A percentile compares a stretch with the other conserved stretches of the same genome.
phyloP scores from a whole-genome alignment of 2,329 filamentous ascomycete genomes.

The Helminthosporium solani region DNA sequence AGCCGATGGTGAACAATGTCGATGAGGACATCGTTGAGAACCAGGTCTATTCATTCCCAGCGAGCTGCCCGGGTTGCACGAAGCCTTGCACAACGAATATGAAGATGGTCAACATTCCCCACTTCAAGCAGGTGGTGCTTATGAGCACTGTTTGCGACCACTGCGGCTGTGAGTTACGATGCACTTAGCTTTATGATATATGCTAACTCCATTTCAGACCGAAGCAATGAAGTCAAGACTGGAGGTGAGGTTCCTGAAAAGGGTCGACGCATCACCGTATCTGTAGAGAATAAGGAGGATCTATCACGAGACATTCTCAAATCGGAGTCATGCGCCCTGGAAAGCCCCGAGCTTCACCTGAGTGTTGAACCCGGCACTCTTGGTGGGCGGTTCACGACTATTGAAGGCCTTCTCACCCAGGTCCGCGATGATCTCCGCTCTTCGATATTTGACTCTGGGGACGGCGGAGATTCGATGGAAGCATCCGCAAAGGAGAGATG shows the following conservation, averaged over 20 bases:
- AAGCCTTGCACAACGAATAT: slow-evolving; percentile 87
- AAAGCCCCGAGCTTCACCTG: slow-evolving; percentile 83
- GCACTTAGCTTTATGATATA: neutral
- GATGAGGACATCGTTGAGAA: slow-evolving; percentile 82
- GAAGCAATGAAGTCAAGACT: slow-evolving; percentile 96
- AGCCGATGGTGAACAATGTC: slow-evolving; percentile 46
- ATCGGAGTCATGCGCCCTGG: slow-evolving; percentile 84
- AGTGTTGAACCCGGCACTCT: slow-evolving; percentile 90
- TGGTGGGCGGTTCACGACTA: slow-evolving; percentile 93
- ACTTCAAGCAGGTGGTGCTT: slow-evolving; percentile 95
- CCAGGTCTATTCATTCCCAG: slow-evolving; percentile 89
- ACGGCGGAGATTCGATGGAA: slow-evolving; percentile 73
- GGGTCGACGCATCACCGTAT: slow-evolving; percentile 79
- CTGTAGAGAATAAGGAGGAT: slow-evolving; percentile 69
- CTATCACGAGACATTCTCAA: slow-evolving; percentile 93
- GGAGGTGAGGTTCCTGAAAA: slow-evolving; percentile 86
- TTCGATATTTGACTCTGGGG: slow-evolving; percentile 79
- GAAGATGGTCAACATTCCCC: slow-evolving; percentile 98
- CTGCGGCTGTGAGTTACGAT: slow-evolving; percentile 64
- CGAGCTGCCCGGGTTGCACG: slow-evolving; percentile 87
- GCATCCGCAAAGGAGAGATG: slow-evolving; percentile 68
- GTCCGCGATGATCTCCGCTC: slow-evolving; percentile 84
- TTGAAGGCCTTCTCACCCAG: slow-evolving; percentile 90
- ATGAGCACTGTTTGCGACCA: slow-evolving; percentile 91
- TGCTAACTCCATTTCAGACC: slow-evolving; percentile 51